These are phyloP conservation scores for Tetrahymena elliotti DNA, from an alignment of 73 alveolate genomes.

Conservation along the genomic window DNA sequence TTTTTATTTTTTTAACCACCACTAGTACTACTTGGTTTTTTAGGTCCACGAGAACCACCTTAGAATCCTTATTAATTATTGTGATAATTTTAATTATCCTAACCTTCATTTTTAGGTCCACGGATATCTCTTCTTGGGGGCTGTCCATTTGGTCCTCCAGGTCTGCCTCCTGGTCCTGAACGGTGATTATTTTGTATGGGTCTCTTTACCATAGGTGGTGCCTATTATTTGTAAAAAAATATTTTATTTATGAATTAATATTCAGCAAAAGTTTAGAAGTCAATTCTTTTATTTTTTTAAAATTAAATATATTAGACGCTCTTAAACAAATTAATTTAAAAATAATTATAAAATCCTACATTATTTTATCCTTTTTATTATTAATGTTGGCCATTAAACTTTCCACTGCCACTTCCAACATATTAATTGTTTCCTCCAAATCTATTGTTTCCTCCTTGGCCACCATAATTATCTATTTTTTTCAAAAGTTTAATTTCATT, in stretches of 20 bases:
- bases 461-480: not conserved
- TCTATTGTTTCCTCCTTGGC: not conserved
- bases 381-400: not conserved
- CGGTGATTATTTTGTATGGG: not conserved
- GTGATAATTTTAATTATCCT: not conserved
- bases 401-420: not conserved
- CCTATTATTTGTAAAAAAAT: not conserved
- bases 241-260: no score
- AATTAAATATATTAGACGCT: not conserved
- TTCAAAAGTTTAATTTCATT: not conserved
- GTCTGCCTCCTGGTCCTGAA: not conserved
- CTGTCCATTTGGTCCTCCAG: not conserved
- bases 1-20: not conserved
- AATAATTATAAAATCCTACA: not conserved
- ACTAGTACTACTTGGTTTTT: not conserved
- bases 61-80: not conserved
- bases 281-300: no score
- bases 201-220: not conserved
- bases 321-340: not conserved
- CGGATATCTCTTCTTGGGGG: not conserved
- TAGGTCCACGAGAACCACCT: not conserved
- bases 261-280: not conserved
- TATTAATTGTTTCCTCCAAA: not conserved
- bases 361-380: not conserved
- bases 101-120: not conserved